Evolutionary conservation across 2,329 filamentous ascomycete genomes (phyloP).

Genomic region (Fonsecaea pedrosoi): DNA sequence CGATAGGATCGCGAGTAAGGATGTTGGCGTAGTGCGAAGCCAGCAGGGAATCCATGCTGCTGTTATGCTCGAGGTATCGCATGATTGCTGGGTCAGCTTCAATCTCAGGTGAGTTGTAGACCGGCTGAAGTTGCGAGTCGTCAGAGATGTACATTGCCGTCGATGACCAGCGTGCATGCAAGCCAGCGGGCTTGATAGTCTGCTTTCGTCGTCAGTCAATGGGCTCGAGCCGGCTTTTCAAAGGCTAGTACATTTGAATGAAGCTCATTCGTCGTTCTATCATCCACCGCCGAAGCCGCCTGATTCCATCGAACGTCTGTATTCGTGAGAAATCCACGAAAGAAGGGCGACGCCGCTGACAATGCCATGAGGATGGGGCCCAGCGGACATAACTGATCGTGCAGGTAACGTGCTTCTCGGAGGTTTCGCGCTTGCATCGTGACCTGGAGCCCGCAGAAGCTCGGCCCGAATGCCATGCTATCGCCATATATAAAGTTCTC

Average conservation of each 20-base stretch:
- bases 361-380: slow-evolving; percentile 89
- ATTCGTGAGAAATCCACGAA: slow-evolving; percentile 94
- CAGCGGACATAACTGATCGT: slow-evolving; percentile 91
- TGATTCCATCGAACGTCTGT: slow-evolving; percentile 98
- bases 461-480: slow-evolving; percentile 99
- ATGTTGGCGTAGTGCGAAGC: slow-evolving; percentile 96
- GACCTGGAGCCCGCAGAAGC: slow-evolving; percentile 94
- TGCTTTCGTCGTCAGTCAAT: slow-evolving; percentile 78
- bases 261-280: slow-evolving; percentile 86
- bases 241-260: slow-evolving; percentile 74
- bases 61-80: slow-evolving; percentile 72
- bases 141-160: slow-evolving; percentile 83
- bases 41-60: slow-evolving; percentile 90
- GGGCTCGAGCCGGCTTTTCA: slow-evolving; percentile 78
- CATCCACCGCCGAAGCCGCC: slow-evolving; percentile 87
- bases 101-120: slow-evolving; percentile 63
- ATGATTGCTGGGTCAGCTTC: slow-evolving; percentile 69
- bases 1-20: slow-evolving; percentile 96
- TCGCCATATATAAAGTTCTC: slow-evolving; percentile 97
- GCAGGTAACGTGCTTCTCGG: slow-evolving; percentile 85
- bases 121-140: slow-evolving; percentile 79
- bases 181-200: slow-evolving; percentile 81
- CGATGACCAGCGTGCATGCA: slow-evolving; percentile 78
- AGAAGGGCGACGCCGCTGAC: slow-evolving; percentile 91
- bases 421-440: slow-evolving; percentile 99